Base-by-base conservation (phyloP, 176 grass and related monocot genomes). In the Juncus effusus region DNA sequence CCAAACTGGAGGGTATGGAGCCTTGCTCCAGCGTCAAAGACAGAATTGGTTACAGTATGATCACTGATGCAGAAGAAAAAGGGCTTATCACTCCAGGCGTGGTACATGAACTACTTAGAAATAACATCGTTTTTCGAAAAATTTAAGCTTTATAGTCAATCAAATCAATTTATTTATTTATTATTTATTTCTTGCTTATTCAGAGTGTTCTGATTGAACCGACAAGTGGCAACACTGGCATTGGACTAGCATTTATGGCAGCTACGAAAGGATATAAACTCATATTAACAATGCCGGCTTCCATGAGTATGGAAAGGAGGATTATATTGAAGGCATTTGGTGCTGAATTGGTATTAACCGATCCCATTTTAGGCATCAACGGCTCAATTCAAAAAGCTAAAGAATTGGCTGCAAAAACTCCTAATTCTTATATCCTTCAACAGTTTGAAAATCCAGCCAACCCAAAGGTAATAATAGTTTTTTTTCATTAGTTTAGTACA, bases 21-120 rank as follows among this genome's bases (percentile, higher is more conserved):
- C 94, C 88, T 6, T 97, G 94, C 75, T 97, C 88, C 78, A 97
- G 94, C 74, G 85, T 97, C 75, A 97, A 97, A 75, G 94, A 97
- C 40, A 96, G 92, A 82, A 96, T 96, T 88, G 92, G 82, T 0
- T 91, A 91, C 49, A 96, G 87, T 51, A 96, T 96, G 92, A 91
- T 96, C 71, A 70, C 69, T 13, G 92, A 96, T 60, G 92, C 92
- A 10, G 92, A 96, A 77, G 75, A 81, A 45, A 85, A 79, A 41
- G 85, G 82, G 0, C 37, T 79, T 2, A 96, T 96, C 60, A 54
- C 11, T 56, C 88, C 85, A 39, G 88, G 93, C 39, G 72, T 51
- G 80, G 93, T 96, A 64, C 6, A n/a, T n/a, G n/a, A n/a, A n/a
- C n/a, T n/a, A n/a, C n/a, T n/a, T n/a, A n/a, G n/a, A n/a, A n/a